Evolutionary conservation across 805 yeast genomes (phyloP), one percentile per base, ranked within the genome.

Genomic region (Nakazawaea peltata): DNA sequence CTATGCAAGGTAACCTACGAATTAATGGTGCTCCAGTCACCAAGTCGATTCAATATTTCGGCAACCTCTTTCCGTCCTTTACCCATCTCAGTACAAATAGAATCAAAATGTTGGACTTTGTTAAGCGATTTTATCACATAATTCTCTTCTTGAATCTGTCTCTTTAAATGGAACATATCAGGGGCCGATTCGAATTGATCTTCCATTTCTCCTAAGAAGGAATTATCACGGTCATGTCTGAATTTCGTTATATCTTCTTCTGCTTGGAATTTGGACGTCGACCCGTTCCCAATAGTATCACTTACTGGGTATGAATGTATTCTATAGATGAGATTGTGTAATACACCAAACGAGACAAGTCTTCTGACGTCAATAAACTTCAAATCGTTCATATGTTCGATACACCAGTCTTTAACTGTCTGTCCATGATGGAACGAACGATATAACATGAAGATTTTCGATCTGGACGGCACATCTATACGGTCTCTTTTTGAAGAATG

Each of bases 281-380:
- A 8, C 11, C n/a, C 30, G 9, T n/a, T 57, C 56, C 58, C 56
- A 11, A 67, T 49, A 29, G 58, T 53, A 24, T 56, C 61, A 34
- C 74, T 54, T 1, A 84, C 59, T 0, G 97, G 97, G 49, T 74
- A 84, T 15, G 87, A 63, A 37, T 81, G 71, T 1, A 87, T 82
- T 34, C 97, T 60, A 51, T 87, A 87, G 7, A 94, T 80, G 5
- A 92, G 49, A 0, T 94, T 86, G 41, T 86, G 71, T 17, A 85
- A 62, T 2, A 85, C 69, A 1, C 99, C 99, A 63, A 88, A 92
- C 14, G 87, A 75, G 15, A 92, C 63, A 46, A 92, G 84, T 36
- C 94, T 62, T 43, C 97, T 67, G 3, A 92, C 64, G 54, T 92
- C 99, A 28, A 94, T 74, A 43, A 76, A 69, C 19, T 60, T 54